A percentile compares a stretch with the other conserved stretches of the same genome.
Evolutionary conservation across 2,329 filamentous ascomycete genomes (phyloP).

Genomic region (Aotearoamyces nothofagi): DNA sequence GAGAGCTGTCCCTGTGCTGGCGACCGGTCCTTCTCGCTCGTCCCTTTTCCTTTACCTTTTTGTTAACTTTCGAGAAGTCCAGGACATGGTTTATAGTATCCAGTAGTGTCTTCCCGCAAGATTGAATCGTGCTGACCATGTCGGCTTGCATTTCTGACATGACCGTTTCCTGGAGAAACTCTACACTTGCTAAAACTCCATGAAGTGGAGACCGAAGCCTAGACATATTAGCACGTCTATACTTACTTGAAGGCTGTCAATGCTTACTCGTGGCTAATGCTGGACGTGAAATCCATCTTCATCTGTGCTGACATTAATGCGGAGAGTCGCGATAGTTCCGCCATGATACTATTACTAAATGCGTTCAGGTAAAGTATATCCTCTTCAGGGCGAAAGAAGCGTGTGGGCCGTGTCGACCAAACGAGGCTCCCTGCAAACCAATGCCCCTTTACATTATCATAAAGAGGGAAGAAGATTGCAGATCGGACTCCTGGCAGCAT

Average conservation of each 20-base stretch:
- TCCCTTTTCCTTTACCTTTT: not conserved
- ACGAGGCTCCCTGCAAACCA: conserved; percentile 34
- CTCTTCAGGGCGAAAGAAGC: conserved; percentile 24
- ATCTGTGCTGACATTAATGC: conserved; percentile 30
- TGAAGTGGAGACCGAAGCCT: conserved; percentile 37
- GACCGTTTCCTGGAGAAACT: conserved; percentile 33
- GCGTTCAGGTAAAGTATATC: conserved; percentile 22
- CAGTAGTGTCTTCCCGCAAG: conserved; percentile 20
- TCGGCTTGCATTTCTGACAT: conserved; percentile 27
- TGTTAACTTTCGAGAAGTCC: conserved; percentile 21
- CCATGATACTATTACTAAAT: conserved; percentile 34
- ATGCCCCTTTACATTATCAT: conserved; percentile 28
- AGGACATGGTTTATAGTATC: conserved; percentile 22
- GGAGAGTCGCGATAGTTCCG: conserved; percentile 34
- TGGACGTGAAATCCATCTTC: conserved; percentile 40
- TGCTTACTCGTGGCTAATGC: conserved; percentile 43
- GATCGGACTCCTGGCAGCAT: conserved; percentile 28
- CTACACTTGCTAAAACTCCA: conserved; percentile 34
- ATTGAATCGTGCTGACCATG: conserved; percentile 22
- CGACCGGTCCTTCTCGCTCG: not conserved
- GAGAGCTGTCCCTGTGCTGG: not conserved
- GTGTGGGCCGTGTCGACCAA: conserved; percentile 28
- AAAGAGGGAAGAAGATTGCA: conserved; percentile 31
- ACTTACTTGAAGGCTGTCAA: too few relatives aligned
- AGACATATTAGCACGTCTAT: too few relatives aligned